Conservation (phyloP, 495 filamentous ascomycete species). For the Aspergillus cristatus region DNA sequence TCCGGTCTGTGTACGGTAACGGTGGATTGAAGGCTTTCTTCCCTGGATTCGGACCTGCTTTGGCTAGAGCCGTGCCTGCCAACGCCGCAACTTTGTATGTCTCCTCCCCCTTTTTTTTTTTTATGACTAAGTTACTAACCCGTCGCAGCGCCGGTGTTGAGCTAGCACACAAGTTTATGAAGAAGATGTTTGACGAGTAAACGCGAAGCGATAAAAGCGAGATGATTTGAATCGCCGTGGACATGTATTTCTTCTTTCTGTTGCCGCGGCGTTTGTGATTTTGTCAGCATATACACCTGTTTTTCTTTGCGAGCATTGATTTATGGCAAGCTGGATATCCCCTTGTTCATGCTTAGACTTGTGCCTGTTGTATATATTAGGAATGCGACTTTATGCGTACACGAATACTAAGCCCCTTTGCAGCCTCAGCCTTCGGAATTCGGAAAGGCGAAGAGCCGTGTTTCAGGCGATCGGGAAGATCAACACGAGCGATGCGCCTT, state of each 20-base stretch:
- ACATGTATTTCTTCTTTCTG: constrained; percentile 2
- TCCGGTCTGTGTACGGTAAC: constrained; percentile 64
- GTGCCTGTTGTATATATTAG: background rate
- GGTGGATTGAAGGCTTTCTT: constrained; percentile 94
- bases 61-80: constrained; percentile 87
- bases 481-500: no score
- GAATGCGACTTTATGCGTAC: no score
- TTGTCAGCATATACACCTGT: no score
- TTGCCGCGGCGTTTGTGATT: constrained; percentile 12
- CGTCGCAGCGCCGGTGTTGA: constrained; percentile 57
- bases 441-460: no score
- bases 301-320: constrained; percentile 3
- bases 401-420: no score
- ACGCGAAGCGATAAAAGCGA: no score
- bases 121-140: constrained; percentile 7
- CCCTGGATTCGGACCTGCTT: constrained; percentile 87
- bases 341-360: background rate
- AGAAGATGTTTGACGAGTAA: constrained; percentile 50
- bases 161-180: constrained; percentile 74
- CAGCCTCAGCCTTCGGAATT: no score
- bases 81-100: constrained; percentile 68
- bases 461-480: no score
- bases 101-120: background rate
- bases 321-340: background rate
- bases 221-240: no score